Conservation (phyloP, 2,329 filamentous ascomycete species). For the Hypoxylon sp. region DNA sequence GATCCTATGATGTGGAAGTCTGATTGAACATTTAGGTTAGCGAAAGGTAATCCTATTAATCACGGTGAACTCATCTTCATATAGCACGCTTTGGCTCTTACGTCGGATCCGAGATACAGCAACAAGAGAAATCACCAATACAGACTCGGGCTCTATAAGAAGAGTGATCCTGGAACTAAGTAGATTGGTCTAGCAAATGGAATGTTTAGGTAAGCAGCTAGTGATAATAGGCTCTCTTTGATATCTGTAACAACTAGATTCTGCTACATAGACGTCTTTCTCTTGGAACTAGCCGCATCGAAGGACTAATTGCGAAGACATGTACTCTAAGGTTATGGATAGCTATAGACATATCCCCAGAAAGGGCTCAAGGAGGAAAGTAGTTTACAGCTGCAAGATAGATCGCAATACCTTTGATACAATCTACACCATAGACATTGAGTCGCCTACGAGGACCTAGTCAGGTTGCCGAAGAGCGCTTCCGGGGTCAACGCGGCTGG, state of each 20-base stretch:
- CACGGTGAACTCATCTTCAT: background rate
- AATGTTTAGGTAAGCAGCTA: background rate
- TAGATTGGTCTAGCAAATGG: background rate
- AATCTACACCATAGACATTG: background rate
- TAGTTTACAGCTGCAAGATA: background rate
- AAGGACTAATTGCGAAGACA: background rate
- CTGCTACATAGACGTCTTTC: background rate
- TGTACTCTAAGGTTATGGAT: background rate
- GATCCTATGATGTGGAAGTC: background rate
- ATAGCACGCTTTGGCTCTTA: background rate
- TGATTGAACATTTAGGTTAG: background rate
- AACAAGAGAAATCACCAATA: background rate
- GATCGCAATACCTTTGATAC: background rate
- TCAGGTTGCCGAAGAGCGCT: slow-evolving; percentile 12
- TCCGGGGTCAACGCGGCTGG: slow-evolving; percentile 19
- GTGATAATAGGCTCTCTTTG: background rate
- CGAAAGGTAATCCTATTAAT: background rate
- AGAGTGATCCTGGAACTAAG: background rate
- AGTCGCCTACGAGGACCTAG: background rate
- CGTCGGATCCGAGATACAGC: background rate
- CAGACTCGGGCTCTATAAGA: background rate
- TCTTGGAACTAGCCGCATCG: background rate
- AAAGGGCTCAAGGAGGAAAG: background rate
- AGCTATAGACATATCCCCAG: background rate
- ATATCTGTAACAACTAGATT: background rate